Evolutionary conservation across 148 eudicot genomes (phyloP).

Genomic region (Polygonum maritimum): DNA sequence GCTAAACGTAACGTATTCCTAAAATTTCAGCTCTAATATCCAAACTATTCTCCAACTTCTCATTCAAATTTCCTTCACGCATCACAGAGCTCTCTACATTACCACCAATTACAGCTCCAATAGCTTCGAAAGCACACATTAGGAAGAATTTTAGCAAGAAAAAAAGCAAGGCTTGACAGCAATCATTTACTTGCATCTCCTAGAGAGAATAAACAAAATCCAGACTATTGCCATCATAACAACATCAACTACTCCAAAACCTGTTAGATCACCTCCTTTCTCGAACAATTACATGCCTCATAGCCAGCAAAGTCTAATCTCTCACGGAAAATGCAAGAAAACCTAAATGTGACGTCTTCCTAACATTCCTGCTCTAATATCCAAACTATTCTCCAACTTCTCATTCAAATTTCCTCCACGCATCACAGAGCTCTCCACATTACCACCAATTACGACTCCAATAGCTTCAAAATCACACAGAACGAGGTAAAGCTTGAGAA

Average conservation of each 20-base stretch:
- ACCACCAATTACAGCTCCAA: neutral
- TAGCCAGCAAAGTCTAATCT: too few species aligned
- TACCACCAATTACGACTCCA: neutral
- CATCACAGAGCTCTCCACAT: neutral
- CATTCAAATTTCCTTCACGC: neutral
- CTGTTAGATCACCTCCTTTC: too few species aligned
- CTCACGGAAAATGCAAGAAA: too few species aligned
- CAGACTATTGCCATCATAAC: too few species aligned
- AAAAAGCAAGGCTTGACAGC: neutral
- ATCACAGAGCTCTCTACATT: neutral
- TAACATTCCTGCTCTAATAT: neutral
- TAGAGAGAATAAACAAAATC: neutral
- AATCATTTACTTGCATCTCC: neutral
- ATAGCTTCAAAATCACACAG: neutral
- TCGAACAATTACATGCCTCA: too few species aligned
- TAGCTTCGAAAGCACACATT: neutral
- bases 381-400: neutral
- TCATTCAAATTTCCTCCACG: neutral
- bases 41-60: neutral
- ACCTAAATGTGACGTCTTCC: neutral
- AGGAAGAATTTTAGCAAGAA: neutral
- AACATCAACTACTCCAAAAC: too few species aligned
- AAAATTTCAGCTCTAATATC: neutral
- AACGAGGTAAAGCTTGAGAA: neutral
- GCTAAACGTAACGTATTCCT: neutral